Evolutionary conservation across 129 eudicot genomes (phyloP).

Genomic region (Daucus carota): DNA sequence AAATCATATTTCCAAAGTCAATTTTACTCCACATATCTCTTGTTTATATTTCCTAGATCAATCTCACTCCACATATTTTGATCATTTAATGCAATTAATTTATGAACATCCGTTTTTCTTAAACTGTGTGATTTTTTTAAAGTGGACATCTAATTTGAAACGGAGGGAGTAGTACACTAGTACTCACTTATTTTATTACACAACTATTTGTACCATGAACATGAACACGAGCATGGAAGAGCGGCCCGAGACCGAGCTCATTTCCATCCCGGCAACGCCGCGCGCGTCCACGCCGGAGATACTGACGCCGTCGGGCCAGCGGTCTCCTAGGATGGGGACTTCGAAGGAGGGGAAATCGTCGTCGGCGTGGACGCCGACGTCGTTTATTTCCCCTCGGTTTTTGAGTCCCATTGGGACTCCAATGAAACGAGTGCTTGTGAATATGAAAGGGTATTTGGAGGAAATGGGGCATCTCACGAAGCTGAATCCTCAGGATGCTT

Average conservation of each 20-base stretch:
- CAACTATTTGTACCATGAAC: constrained; percentile 23
- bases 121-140: too few species aligned
- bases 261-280: constrained; percentile 88
- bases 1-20: too few species aligned
- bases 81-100: too few species aligned
- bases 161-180: too few species aligned
- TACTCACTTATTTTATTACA: constrained; percentile 1
- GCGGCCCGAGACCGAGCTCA: constrained; percentile 78
- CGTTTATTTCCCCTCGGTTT: constrained; percentile 85
- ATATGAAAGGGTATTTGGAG: constrained; percentile 85
- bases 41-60: too few species aligned
- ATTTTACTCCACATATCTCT: too few species aligned
- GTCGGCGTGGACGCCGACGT: constrained; percentile 76
- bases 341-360: constrained; percentile 53
- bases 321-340: constrained; percentile 55
- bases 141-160: too few species aligned
- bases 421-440: constrained; percentile 76
- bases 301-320: constrained; percentile 61
- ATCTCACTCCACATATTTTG: too few species aligned
- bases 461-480: constrained; percentile 91
- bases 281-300: constrained; percentile 81
- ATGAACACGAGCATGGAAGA: constrained; percentile 40
- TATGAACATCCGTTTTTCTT: too few species aligned
- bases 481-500: constrained; percentile 91
- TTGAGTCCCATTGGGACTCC: constrained; percentile 93